Percentiles rank a stretch among this genome's conserved stretches.
Conservation (phyloP, 805 yeast species). For the Kodamaea leandrae region DNA sequence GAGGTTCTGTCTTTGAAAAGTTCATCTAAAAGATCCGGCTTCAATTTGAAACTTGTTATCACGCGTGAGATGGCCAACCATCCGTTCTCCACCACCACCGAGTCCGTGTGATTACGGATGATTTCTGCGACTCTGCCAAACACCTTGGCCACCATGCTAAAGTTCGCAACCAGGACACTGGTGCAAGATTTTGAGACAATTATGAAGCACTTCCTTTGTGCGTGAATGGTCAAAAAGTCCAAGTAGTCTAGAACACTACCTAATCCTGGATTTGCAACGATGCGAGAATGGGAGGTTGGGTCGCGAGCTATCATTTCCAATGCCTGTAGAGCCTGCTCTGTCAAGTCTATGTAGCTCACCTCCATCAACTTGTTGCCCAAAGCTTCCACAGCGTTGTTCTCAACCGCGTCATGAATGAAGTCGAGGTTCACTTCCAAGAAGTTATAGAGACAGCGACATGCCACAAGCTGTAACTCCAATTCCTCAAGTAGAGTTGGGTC, state of each 20-base stretch:
- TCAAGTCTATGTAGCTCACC: conserved; percentile 81
- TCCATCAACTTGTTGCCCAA: conserved; percentile 66
- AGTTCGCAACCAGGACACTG: conserved; percentile 42
- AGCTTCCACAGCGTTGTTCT: conserved; percentile 62
- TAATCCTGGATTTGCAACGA: conserved; percentile 61
- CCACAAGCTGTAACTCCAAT: conserved; percentile 76
- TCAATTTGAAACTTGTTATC: conserved; percentile 46
- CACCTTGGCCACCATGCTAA: conserved; percentile 50
- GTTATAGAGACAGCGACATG: conserved; percentile 82
- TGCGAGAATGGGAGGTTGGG: conserved; percentile 45
- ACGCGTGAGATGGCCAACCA: conserved; percentile 64
- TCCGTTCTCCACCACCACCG: conserved; percentile 57
- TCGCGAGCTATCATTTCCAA: conserved; percentile 63
- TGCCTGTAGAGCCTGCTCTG: conserved; percentile 85
- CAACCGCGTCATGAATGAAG: conserved; percentile 58
- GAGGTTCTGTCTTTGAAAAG: conserved; percentile 26
- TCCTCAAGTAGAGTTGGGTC: conserved; percentile 59
- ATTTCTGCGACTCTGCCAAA: conserved; percentile 61
- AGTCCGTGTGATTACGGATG: conserved; percentile 54
- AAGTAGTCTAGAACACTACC: conserved; percentile 65
- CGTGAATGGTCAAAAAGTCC: conserved; percentile 86
- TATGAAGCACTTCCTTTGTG: conserved; percentile 76
- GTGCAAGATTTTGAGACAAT: conserved; percentile 71
- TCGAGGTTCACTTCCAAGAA: conserved; percentile 72
- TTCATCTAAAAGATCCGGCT: conserved; percentile 45